These are phyloP conservation scores for Hamamelis virginiana DNA, from an alignment of 164 flowering plant species.

Conservation along the genomic window DNA sequence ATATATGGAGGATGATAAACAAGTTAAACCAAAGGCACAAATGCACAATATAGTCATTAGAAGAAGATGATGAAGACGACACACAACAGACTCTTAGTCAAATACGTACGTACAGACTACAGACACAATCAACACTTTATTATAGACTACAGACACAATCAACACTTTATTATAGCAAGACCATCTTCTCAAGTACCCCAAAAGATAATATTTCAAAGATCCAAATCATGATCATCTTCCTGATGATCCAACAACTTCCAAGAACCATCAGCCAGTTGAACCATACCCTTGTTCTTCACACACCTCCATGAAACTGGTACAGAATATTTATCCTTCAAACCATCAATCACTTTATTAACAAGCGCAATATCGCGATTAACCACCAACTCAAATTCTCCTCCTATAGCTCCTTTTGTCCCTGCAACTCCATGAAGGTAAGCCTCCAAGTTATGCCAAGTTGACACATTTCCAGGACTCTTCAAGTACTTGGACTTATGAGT, in stretches of 20 bases:
- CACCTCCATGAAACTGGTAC: constrained; percentile 72
- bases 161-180: too few species aligned
- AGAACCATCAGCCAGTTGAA: constrained; percentile 61
- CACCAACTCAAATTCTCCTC: constrained; percentile 57
- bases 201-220: not conserved
- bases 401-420: constrained; percentile 61
- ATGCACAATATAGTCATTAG: too few species aligned
- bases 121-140: too few species aligned
- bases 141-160: too few species aligned
- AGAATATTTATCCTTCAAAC: constrained; percentile 56
- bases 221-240: constrained; percentile 29
- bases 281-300: constrained; percentile 74
- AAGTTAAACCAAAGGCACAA: too few species aligned
- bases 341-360: constrained; percentile 54
- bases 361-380: constrained; percentile 60
- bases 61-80: too few species aligned
- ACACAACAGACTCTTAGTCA: too few species aligned
- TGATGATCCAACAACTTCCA: constrained; percentile 80
- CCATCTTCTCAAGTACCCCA: not conserved
- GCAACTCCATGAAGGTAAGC: constrained; percentile 85
- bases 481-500: constrained; percentile 59
- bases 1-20: too few species aligned
- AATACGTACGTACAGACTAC: too few species aligned
- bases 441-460: constrained; percentile 67
- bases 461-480: constrained; percentile 49